Base-by-base conservation (phyloP, 208 protist genomes). In the Giardia duodenalis region DNA sequence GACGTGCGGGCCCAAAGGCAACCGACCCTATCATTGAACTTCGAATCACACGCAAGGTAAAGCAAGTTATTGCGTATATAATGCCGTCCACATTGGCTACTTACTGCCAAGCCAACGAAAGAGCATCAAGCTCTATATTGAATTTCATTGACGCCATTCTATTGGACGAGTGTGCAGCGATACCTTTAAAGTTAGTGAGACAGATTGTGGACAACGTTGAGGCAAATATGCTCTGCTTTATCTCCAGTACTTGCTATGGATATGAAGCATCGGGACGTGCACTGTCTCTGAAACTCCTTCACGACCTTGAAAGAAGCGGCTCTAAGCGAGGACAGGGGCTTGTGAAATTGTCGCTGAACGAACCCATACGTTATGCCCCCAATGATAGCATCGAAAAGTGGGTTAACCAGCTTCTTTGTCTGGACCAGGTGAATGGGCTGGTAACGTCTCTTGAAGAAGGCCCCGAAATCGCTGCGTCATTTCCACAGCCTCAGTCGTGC, bases 151-250 rank as follows among this genome's bases (percentile, higher is more conserved):
- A 95, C 42, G 76, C 94, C 0, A 0, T 99, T 0, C 97, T 99
- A 3, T 98, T 99, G 92, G 99, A 99, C 94, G 99, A 99, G 95
- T 98, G 98, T 0, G 99, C 99, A 2, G 98, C 98, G 22, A 98
- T 99, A 47, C 98, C 99, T 87, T 95, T 96, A 92, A 96, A 99
- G 90, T 92, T 99, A 0, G 98, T 98, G 0, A n/a, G 46, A 4
- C 39, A 43, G 2, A 67, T 97, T 2, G 99, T 99, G 94, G 1
- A 91, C 2, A n/a, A 46, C 42, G 4, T 89, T 44, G 42, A 89
- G 86, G 1, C 88, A 2, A 45, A 48, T 2, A 48, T 2, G 2
- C 95, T 99, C n/a, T 96, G 99, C 46, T 98, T 99, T 92, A 94
- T 99, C 45, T 97, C 98, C 0, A 99, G 98, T 0, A 99, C 98